Conservation (phyloP, 2,329 filamentous ascomycete genomes). For the Paraconiothyrium brasiliense region DNA sequence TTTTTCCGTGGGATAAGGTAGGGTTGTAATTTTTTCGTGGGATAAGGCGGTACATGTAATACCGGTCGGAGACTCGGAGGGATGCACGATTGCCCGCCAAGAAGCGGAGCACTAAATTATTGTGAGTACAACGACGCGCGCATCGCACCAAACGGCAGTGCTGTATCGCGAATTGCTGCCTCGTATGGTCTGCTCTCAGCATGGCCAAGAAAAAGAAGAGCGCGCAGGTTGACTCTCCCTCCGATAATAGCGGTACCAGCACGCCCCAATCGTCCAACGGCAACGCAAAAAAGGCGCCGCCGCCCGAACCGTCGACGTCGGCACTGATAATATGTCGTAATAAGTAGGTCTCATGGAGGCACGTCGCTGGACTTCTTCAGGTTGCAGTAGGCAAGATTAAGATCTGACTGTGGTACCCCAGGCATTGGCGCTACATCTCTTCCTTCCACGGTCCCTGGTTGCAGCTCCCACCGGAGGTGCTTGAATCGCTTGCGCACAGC, state of each 20-base stretch:
- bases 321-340: constrained; percentile 55
- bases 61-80: neutral
- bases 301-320: constrained; percentile 38
- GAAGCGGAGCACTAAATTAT: constrained; percentile 7
- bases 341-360: constrained; percentile 50
- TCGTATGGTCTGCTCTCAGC: neutral
- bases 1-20: no score
- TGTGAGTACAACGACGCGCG: neutral
- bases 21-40: no score
- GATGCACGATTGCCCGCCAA: neutral
- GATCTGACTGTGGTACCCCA: constrained; percentile 49
- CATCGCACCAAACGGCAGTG: neutral
- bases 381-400: constrained; percentile 8
- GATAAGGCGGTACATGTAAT: no score
- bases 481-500: constrained; percentile 79
- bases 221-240: constrained; percentile 28
- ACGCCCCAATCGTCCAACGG: constrained; percentile 28
- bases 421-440: constrained; percentile 87
- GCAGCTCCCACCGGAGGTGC: constrained; percentile 78
- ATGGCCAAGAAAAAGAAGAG: constrained; percentile 51
- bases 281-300: constrained; percentile 27
- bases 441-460: constrained; percentile 87
- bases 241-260: constrained; percentile 21
- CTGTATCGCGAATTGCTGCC: neutral
- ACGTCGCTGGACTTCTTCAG: constrained; percentile 27